Conservation (phyloP, 495 filamentous ascomycete genomes). For the Daldinia decipiens region DNA sequence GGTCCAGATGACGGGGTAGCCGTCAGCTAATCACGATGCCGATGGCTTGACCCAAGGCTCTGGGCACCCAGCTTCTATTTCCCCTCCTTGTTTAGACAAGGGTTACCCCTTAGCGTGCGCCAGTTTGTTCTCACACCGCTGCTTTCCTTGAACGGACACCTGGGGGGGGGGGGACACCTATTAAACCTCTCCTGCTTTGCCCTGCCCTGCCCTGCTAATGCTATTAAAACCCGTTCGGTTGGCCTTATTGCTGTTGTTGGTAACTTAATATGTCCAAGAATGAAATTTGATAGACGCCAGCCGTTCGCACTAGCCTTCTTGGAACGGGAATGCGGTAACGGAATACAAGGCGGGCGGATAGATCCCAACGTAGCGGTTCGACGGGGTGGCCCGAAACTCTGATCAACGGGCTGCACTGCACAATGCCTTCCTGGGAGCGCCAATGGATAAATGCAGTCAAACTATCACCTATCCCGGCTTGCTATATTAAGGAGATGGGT, state of each 20-base stretch:
- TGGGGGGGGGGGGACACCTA: constrained; percentile 23
- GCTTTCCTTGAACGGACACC: constrained; percentile 41
- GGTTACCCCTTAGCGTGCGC: constrained; percentile 40
- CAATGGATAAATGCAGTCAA: constrained; percentile 43
- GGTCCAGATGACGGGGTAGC: constrained; percentile 48
- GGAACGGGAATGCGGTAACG: constrained; percentile 47
- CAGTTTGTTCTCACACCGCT: constrained; percentile 50
- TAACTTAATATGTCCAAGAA: constrained; percentile 41
- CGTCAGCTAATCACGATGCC: constrained; percentile 47
- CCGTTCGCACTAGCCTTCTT: constrained; percentile 46
- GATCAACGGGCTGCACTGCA: constrained; percentile 48
- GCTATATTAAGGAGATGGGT: constrained; percentile 36
- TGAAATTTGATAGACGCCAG: constrained; percentile 38
- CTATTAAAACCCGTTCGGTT: constrained; percentile 39
- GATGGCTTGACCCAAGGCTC: constrained; percentile 48
- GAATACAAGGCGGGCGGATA: constrained; percentile 51
- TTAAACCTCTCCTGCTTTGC: constrained; percentile 7
- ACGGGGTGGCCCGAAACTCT: constrained; percentile 52
- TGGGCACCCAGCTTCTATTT: constrained; percentile 45
- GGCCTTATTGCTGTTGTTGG: constrained; percentile 33
- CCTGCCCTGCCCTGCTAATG: constrained; percentile 17
- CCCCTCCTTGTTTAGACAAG: constrained; percentile 41
- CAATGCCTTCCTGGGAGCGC: constrained; percentile 30
- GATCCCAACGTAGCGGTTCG: constrained; percentile 50
- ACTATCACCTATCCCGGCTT: constrained; percentile 37